Evolutionary conservation across 768 basidiomycete species (phyloP), one percentile per base, ranked within the genome.

Genomic region (Suillus cothurnatus): DNA sequence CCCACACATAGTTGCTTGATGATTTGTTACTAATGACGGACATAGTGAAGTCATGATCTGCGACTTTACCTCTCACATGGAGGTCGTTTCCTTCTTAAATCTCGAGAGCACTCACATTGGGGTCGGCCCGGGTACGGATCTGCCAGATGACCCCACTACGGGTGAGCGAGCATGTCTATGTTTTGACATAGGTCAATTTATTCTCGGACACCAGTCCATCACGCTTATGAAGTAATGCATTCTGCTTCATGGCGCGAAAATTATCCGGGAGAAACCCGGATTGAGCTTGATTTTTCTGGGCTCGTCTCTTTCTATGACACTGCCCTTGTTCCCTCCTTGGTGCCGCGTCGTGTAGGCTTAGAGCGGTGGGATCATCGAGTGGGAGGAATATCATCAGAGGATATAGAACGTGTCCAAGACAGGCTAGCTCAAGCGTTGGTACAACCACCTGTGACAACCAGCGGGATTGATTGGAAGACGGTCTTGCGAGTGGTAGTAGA

Each of bases 11-110:
- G 3, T 9, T 19, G 21, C 3, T 9, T 6, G 17, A 61, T 19
- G 8, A 4, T 28, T 14, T 14, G 7, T 6, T 38, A 12, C 6
- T 65, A 21, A 64, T 14, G n/a, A 38, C n/a, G 0, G 6, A 63
- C 14, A n/a, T 50, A 84, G 82, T 64, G 84, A 85, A 70, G 72
- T 82, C 15, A 82, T 83, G 79, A 71, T 84, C 11, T 85, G 84
- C 67, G 74, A 84, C 67, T 84, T 85, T 67, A 74, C 72, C 1
- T 68, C 71, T 3, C 81, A 81, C 6, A 71, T 85, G 7, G 70
- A 77, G 14, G 66, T 76, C 3, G 76, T 80, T 8, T 81, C 83
- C 6, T 80, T 82, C 67, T 66, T 77, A 5, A 74, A 81, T 50
- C 69, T 84, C 41, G 57, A 45, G 9, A 34, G 38, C 38, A 28